phyloP scores from a whole-genome alignment of 768 basidiomycete genomes.

The Guyanaporus albipodus region DNA sequence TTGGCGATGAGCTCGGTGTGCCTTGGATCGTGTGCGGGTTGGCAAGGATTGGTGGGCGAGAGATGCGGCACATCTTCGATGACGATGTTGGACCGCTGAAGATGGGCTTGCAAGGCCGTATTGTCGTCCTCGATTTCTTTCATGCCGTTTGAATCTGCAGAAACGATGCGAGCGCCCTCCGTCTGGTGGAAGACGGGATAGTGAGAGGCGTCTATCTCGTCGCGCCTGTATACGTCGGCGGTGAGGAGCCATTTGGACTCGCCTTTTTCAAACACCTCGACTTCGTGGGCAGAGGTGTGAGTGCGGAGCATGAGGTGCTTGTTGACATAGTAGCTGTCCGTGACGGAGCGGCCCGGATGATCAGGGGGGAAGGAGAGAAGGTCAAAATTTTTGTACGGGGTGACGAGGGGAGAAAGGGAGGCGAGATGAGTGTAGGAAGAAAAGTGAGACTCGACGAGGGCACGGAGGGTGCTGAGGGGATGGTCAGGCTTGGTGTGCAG shows the following conservation, averaged over 20 bases:
- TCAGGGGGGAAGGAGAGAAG: conserved; percentile 90
- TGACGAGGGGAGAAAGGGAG: conserved; percentile 84
- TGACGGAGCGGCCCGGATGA: conserved; percentile 86
- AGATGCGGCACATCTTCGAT: conserved; percentile 85
- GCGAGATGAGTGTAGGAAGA: conserved; percentile 67
- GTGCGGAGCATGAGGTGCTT: conserved; percentile 88
- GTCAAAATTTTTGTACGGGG: conserved; percentile 92
- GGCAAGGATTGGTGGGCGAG: conserved; percentile 73
- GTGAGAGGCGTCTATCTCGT: conserved; percentile 96
- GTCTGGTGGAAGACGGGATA: conserved; percentile 99
- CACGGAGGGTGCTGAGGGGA: conserved; percentile 82
- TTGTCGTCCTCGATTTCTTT: conserved; percentile 71
- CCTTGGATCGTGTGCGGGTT: conserved; percentile 68
- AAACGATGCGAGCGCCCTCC: conserved; percentile 87
- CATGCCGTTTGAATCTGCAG: conserved; percentile 52
- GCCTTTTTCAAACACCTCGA: conserved; percentile 79
- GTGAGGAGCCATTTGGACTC: conserved; percentile 85
- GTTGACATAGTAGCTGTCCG: conserved; percentile 97
- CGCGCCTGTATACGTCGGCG: conserved; percentile 95
- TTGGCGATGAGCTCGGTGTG: conserved; percentile 71
- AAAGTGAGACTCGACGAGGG: conserved; percentile 83
- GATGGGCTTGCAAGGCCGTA: conserved; percentile 49
- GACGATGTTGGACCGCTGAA: conserved; percentile 70
- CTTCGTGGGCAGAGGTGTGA: conserved; percentile 98
- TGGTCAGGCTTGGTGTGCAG: conserved; percentile 77